These are phyloP conservation scores for Phyllosticta citribraziliensis DNA, from an alignment of 2,329 filamentous ascomycete species.

Conservation along the genomic window DNA sequence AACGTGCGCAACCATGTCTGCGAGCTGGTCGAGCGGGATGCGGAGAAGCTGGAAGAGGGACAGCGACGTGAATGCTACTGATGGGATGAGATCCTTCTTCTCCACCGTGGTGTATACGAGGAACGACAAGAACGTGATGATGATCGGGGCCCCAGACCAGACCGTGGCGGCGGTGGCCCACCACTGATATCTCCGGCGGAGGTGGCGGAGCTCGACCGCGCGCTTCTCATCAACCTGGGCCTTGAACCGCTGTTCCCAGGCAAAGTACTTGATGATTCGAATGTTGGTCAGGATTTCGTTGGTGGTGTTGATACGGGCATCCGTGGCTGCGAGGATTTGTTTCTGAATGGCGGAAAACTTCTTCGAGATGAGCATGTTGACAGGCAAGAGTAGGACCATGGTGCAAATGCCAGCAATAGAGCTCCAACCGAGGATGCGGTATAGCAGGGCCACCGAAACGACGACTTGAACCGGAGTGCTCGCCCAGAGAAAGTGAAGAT, in stretches of 20 bases:
- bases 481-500: slow-evolving; percentile 92
- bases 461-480: slow-evolving; percentile 80
- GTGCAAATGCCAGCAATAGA: slow-evolving; percentile 87
- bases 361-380: slow-evolving; percentile 82
- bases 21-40: slow-evolving; percentile 87
- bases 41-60: slow-evolving; percentile 92
- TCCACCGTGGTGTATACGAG: slow-evolving; percentile 85
- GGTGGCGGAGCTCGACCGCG: slow-evolving; percentile 61
- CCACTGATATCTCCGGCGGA: slow-evolving; percentile 76
- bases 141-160: slow-evolving; percentile 89
- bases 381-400: slow-evolving; percentile 77
- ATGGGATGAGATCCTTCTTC: slow-evolving; percentile 79
- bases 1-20: slow-evolving; percentile 97
- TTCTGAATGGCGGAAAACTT: slow-evolving; percentile 83
- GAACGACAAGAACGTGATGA: slow-evolving; percentile 97
- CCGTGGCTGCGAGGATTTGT: slow-evolving; percentile 82
- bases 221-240: slow-evolving; percentile 84
- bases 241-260: slow-evolving; percentile 90
- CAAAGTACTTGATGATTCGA: slow-evolving; percentile 98
- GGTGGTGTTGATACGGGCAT: slow-evolving; percentile 90
- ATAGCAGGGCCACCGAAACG: slow-evolving; percentile 72
- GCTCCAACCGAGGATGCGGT: slow-evolving; percentile 81
- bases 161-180: slow-evolving; percentile 89
- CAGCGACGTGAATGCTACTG: slow-evolving; percentile 88
- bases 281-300: slow-evolving; percentile 98